Percentiles rank a stretch among this genome's conserved stretches.
Evolutionary conservation across 1,139 yeast species (phyloP).

Genomic region (Lodderomyces oxycetoniae): DNA sequence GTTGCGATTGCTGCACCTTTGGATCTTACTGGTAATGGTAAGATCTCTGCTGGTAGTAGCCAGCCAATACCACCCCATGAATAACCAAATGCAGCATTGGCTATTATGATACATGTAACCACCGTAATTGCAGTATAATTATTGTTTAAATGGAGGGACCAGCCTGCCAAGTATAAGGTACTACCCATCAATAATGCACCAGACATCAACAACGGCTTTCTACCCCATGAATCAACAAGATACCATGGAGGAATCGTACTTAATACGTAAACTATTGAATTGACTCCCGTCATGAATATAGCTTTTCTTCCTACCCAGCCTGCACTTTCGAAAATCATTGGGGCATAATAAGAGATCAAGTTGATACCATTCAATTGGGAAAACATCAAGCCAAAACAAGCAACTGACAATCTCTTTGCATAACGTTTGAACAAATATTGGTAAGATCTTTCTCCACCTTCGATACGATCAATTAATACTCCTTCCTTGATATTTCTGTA

Average conservation of each 20-base stretch:
- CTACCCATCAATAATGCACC: conserved; percentile 81
- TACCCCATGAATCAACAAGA: conserved; percentile 75
- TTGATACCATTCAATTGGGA: conserved; percentile 94
- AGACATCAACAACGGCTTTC: conserved; percentile 71
- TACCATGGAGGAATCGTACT: conserved; percentile 91
- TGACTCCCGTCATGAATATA: conserved; percentile 88
- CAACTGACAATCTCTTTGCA: conserved; percentile 75
- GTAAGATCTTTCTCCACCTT: conserved; percentile 67
- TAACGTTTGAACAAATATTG: conserved; percentile 59
- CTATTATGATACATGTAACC: conserved; percentile 69
- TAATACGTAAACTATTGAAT: conserved; percentile 66
- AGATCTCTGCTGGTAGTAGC: conserved; percentile 78
- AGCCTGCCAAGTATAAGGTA: conserved; percentile 61
- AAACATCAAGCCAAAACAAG: conserved; percentile 86
- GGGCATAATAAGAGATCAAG: conserved; percentile 89
- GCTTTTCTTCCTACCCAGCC: conserved; percentile 92
- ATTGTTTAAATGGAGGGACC: conserved; percentile 57
- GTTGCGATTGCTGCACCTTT: conserved; percentile 90
- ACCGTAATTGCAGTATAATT: conserved; percentile 65
- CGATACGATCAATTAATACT: conserved; percentile 59
- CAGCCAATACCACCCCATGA: conserved; percentile 96
- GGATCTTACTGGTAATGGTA: conserved; percentile 83
- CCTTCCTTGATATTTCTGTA: conserved; percentile 45
- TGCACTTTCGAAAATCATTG: conserved; percentile 88
- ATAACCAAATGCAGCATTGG: conserved; percentile 83